Evolutionary conservation across 345 rosid genomes (phyloP), one percentile per base, ranked within the genome.

Genomic region (Hevea brasiliensis): DNA sequence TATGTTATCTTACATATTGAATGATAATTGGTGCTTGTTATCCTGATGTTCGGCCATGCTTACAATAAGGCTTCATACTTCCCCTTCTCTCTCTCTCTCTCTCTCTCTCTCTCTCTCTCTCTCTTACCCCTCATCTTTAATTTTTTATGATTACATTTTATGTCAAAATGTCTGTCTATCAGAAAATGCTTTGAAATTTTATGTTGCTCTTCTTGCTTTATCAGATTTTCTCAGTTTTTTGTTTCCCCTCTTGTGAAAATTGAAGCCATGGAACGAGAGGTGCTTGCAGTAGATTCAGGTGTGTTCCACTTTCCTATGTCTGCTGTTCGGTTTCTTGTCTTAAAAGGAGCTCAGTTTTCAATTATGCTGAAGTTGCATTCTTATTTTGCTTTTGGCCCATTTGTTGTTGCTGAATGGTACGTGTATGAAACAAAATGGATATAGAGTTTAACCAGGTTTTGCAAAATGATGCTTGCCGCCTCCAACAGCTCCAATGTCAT

Each of bases 221-320:
- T 66, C 89, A 95, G 99, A 83, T 95, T 95, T 84, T 95, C 99
- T 71, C 97, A 95, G 81, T 95, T 95, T 86, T 95, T 95, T 79
- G 82, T 95, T 83, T 89, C 98, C n/a, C 99, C 99, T 61, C 94
- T 95, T 47, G 85, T 95, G 79, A 95, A 95, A 81, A 77, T 72
- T 71, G 99, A 91, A 79, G 96, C 99, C 11, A 92, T 95, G 99
- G 96, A 95, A 72, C 82, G 99, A 57, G 99, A 95, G 82, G 88
- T 92, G 48, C 97, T 95, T 83, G 96, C 99, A 62, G 92, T 95
- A 47, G 99, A 95, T 84, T 95, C 99, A 83, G 99, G 99, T 92
- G 66, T 68, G 66, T 65, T 65, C 61, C 55, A 58, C 73, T 73
- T 59, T 29, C 70, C 15, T 45, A 21, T 47, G 61, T 69, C 70